Evolutionary conservation across 306 rosid genomes (phyloP).

Genomic region (Fragaria nilgerrensis): DNA sequence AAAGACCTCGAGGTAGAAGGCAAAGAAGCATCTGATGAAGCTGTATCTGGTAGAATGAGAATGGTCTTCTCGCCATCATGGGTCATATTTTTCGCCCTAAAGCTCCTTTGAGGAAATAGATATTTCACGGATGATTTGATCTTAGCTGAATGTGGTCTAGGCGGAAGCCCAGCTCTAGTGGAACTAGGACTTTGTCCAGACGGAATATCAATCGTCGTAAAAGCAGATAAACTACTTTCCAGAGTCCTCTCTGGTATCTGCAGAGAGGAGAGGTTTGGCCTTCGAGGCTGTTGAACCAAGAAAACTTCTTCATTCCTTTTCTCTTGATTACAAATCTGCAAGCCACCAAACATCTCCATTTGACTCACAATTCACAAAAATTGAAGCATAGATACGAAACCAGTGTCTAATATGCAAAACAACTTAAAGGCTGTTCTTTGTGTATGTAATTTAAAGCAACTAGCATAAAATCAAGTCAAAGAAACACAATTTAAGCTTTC

Average conservation of each 20-base stretch:
- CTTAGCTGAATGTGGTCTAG: constrained; percentile 62
- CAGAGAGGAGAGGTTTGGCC: constrained; percentile 57
- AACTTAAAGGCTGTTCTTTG: neutral
- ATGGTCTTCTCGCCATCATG: constrained; percentile 55
- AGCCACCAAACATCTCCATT: constrained; percentile 19
- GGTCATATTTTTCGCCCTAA: constrained; percentile 40
- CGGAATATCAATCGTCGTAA: constrained; percentile 44
- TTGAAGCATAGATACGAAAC: neutral
- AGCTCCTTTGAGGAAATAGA: constrained; percentile 59
- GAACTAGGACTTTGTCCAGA: constrained; percentile 55
- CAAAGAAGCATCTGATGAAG: constrained; percentile 37
- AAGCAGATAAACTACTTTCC: constrained; percentile 52
- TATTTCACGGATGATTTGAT: constrained; percentile 48
- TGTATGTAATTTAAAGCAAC: neutral
- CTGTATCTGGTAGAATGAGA: constrained; percentile 58
- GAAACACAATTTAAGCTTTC: neutral
- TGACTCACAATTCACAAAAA: neutral
- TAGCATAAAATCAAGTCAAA: neutral
- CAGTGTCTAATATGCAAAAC: neutral
- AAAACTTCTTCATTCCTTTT: constrained; percentile 33
- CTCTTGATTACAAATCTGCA: constrained; percentile 35
- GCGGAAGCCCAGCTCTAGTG: constrained; percentile 62
- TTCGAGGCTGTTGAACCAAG: constrained; percentile 44
- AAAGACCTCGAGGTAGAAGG: constrained; percentile 63
- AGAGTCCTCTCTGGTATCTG: constrained; percentile 67